phyloP scores from a whole-genome alignment of 2,329 filamentous ascomycete species.

The Fonsecaea multimorphosa region DNA sequence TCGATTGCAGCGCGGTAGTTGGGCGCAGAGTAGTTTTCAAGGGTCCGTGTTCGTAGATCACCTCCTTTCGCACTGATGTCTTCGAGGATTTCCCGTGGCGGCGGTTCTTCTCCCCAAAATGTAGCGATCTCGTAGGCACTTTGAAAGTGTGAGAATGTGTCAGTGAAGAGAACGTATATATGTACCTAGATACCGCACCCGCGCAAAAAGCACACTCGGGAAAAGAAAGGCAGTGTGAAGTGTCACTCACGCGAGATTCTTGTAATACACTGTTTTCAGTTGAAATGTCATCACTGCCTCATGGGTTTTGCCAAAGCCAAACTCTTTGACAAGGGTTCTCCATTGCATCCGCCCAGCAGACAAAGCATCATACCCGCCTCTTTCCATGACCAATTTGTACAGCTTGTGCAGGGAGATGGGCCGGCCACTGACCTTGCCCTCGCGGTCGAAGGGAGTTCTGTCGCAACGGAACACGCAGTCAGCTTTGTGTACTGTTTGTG shows the following conservation, averaged over 20 bases:
- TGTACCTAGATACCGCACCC: no score
- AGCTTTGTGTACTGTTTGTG: conserved; percentile 9
- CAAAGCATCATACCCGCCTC: conserved; percentile 85
- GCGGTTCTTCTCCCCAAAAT: conserved; percentile 78
- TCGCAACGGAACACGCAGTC: conserved; percentile 1
- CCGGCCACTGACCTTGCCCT: conserved; percentile 79
- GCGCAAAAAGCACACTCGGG: no score
- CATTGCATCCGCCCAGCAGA: conserved; percentile 84
- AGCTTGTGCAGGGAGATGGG: conserved; percentile 79
- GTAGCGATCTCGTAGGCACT: conserved; percentile 82
- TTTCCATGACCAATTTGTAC: conserved; percentile 75
- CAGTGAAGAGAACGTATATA: not conserved
- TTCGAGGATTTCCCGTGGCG: conserved; percentile 86
- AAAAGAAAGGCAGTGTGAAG: not conserved
- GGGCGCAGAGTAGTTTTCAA: conserved; percentile 72
- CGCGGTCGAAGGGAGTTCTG: conserved; percentile 74
- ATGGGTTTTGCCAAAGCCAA: conserved; percentile 75
- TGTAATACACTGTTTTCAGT: conserved; percentile 87
- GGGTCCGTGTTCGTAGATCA: conserved; percentile 75
- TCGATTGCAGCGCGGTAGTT: conserved; percentile 45
- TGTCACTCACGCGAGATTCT: conserved; percentile 70
- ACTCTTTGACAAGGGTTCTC: conserved; percentile 77
- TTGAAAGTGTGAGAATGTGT: not conserved
- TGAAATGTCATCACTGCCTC: conserved; percentile 83
- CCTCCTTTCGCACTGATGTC: conserved; percentile 80